These are phyloP conservation scores for Microbotryum lychnidis-dioicae DNA, from an alignment of 1,284 basidiomycete genomes.

Conservation along the genomic window DNA sequence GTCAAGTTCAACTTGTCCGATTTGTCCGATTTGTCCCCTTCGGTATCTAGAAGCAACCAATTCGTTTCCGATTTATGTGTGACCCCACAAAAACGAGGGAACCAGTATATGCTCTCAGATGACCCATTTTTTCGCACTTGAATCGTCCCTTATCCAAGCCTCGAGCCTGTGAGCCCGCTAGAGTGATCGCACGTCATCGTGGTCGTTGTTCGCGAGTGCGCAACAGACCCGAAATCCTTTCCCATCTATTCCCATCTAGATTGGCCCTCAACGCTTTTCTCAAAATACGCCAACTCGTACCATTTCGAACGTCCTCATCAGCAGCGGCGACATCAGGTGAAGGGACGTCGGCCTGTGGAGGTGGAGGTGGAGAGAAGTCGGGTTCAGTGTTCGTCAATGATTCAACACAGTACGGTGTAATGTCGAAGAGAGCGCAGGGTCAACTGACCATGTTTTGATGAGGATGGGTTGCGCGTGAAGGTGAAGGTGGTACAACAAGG, in stretches of 20 bases:
- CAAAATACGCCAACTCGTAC: background rate
- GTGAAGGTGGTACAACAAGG: too few species aligned
- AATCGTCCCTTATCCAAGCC: background rate
- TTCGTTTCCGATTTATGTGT: conserved; percentile 25
- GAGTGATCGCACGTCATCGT: background rate
- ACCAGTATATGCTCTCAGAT: background rate
- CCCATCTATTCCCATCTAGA: too few species aligned
- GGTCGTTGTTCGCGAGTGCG: too few species aligned
- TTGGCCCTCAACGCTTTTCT: too few species aligned
- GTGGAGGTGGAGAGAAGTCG: background rate
- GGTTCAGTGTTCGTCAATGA: background rate
- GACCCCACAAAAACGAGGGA: too few species aligned
- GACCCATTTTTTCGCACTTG: too few species aligned
- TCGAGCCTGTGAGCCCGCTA: too few species aligned
- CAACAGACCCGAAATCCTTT: too few species aligned
- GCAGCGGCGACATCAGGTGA: conserved; percentile 13
- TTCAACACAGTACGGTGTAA: too few species aligned
- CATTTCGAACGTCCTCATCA: conserved; percentile 26
- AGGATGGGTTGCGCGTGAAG: too few species aligned
- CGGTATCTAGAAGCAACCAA: conserved; percentile 29
- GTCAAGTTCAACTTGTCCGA: conserved; percentile 23
- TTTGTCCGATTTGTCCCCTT: background rate
- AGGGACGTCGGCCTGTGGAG: conserved; percentile 24
- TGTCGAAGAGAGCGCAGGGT: too few species aligned
- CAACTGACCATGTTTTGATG: too few species aligned